These are phyloP conservation scores for Chaetomium fimeti DNA, from an alignment of 495 filamentous ascomycete genomes.

Conservation along the genomic window DNA sequence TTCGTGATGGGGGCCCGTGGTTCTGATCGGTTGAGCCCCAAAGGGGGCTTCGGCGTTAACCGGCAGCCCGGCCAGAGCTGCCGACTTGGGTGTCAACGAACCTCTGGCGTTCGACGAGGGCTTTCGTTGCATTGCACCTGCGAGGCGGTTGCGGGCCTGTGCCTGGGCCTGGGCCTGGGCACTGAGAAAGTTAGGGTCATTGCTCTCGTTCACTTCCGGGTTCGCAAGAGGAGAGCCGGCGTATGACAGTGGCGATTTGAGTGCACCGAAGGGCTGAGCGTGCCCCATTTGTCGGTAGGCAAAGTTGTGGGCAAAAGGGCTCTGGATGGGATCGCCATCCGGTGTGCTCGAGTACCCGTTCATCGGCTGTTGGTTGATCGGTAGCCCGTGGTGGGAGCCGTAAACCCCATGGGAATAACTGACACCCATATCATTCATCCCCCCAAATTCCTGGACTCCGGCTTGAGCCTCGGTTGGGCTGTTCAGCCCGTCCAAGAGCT, in stretches of 20 bases:
- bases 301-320: conserved; percentile 78
- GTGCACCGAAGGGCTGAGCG: conserved; percentile 52
- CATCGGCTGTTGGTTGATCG: conserved; percentile 55
- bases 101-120: conserved; percentile 68
- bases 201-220: conserved; percentile 58
- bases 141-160: conserved; percentile 45
- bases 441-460: conserved; percentile 50
- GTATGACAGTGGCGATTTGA: conserved; percentile 54
- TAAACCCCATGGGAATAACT: conserved; percentile 49
- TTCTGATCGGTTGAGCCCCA: conserved; percentile 71
- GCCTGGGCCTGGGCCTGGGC: conserved; percentile 51
- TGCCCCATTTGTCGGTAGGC: conserved; percentile 63
- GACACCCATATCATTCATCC: conserved; percentile 50
- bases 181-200: conserved; percentile 54
- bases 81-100: conserved; percentile 76
- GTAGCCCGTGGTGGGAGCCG: conserved; percentile 45
- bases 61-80: conserved; percentile 40
- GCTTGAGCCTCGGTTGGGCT: conserved; percentile 48
- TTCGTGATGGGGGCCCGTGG: conserved; percentile 66
- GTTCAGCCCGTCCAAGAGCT: conserved; percentile 58
- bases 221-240: conserved; percentile 52
- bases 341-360: conserved; percentile 83
- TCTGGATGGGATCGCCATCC: conserved; percentile 82
- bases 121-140: conserved; percentile 65
- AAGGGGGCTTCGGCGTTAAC: conserved; percentile 49